Percentiles rank a stretch among this genome's conserved stretches.
phyloP scores from a whole-genome alignment of 176 grass and related monocot genomes.

The Secale cereale region DNA sequence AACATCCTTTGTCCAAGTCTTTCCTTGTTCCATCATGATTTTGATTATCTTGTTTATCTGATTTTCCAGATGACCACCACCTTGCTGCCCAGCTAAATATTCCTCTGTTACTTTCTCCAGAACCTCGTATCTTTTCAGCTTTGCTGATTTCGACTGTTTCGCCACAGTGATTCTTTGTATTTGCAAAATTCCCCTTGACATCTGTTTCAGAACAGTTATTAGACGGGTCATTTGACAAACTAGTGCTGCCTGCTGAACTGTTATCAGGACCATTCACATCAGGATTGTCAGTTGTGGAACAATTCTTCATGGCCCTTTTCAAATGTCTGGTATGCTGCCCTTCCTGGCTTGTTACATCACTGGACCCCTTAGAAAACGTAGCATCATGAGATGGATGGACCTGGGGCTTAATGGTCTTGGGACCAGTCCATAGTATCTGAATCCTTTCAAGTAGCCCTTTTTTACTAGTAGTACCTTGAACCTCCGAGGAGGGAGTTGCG shows the following conservation, averaged over 20 bases:
- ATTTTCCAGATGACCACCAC: conserved; percentile 25
- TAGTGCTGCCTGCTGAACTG: background rate
- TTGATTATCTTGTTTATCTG: conserved; percentile 2
- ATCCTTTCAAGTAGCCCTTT: conserved; percentile 46
- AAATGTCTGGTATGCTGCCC: background rate
- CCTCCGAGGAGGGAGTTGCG: conserved; percentile 29
- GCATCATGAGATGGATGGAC: conserved; percentile 26
- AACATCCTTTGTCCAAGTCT: background rate
- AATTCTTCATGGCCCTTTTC: conserved; percentile 10
- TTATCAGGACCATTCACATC: conserved; percentile 8
- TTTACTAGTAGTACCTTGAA: conserved; percentile 24
- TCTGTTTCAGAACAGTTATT: conserved; percentile 5
- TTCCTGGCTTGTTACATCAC: conserved; percentile 30
- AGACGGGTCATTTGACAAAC: background rate
- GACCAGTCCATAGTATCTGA: conserved; percentile 32
- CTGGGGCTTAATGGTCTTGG: conserved; percentile 17
- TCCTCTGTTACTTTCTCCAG: background rate
- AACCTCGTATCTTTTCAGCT: conserved; percentile 14
- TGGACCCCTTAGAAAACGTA: conserved; percentile 17
- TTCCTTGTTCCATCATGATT: background rate
- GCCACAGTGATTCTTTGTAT: background rate
- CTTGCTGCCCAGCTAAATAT: conserved; percentile 28
- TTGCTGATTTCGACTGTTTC: background rate
- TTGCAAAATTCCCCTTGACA: background rate
- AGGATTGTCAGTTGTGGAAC: conserved; percentile 9